Base-by-base conservation (phyloP, 257 asterid genomes). In the Solanum microdontum region DNA sequence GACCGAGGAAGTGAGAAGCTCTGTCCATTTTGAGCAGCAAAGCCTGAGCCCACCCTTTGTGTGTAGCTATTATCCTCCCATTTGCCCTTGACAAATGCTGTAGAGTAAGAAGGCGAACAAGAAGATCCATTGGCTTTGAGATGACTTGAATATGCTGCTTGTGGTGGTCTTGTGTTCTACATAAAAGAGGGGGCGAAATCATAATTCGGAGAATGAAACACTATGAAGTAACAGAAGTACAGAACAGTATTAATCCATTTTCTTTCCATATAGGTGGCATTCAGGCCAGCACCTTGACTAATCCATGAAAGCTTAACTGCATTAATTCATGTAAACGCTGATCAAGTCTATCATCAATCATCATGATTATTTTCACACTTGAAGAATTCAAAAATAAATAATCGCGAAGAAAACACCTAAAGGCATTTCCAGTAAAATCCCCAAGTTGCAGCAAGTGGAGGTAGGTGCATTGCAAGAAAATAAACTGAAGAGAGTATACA, bases 1-100 rank as follows among this genome's bases (percentile, higher is more conserved):
- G 91, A 89, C 28, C 87, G 89, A 64, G 93, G 92, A 69, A 88
- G 89, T 58, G 92, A 88, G 87, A 89, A 88, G 80, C 84, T n/a
- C 28, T 23, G 83, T 55, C 91, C 84, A 33, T 51, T 87, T 88
- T 87, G 88, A 83, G 85, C 26, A 43, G 64, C 86, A 11, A 72
- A 72, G 85, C 83, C 51, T 79, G 77, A n/a, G 83, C 74, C 73
- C 36, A 80, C 76, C 84, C 64, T 39, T 23, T 84, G 84, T 4
- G 33, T 45, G 82, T 70, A 86, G 36, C 73, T 83, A 73, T 43
- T 75, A 32, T 87, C 85, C 85, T 91, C 84, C 87, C 86, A 28
- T n/a, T 87, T 87, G 74, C 72, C 90, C 88, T 85, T 85, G 68
- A 39, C 76, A 4, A 68, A 43, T 45, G 80, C 7, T 13, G 88